Evolutionary conservation across 2,329 filamentous ascomycete species (phyloP), one percentile per base, ranked within the genome.

Genomic region (Cephalotrichum gorgonifer): DNA sequence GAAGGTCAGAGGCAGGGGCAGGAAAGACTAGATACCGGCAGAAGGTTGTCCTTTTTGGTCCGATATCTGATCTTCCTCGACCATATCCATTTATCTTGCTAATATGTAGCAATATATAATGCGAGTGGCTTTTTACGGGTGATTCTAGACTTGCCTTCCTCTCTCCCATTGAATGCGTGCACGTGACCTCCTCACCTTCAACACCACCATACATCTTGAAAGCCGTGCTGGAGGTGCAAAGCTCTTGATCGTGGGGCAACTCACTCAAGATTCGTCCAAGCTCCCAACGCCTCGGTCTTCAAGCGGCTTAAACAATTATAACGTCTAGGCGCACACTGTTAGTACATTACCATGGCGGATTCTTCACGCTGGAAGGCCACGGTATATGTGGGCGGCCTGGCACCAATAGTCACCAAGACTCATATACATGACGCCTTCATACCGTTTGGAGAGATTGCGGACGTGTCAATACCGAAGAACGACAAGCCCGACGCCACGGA

Each of bases 361-460:
- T 73, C 35, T 8, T 73, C 86, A 46, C 83, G 91, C 54, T 83
- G 91, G 68, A 96, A 95, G 68, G 82, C 87, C 43, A 98, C 93
- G 11, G 77, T 98, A 53, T 94, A 94, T 63, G 87, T 98, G 47
- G 90, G 90, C 54, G 91, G 91, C 28, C 79, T 98, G 46, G 83
- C 93, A 56, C 80, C 84, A 53, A 75, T 81, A 47, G 89, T 95
- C 51, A 91, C 84, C 12, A 72, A 74, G 33, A 77, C 80, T 52
- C 86, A 84, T 53, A 74, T 98, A 43, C 84, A 89, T 58, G 88
- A 94, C 60, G 90, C 90, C 49, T 98, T 98, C 69, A 79, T 98
- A 50, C 93, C 94, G 0, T 98, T 98, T 65, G 93, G 94, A 61
- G 91, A 96, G 64, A 91, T 98, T 53, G 82, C 86, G 56, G 89